A percentile compares a stretch with the other conserved stretches of the same genome.
phyloP scores from a whole-genome alignment of 352 stramenopile genomes.

The Phytophthora multivora region DNA sequence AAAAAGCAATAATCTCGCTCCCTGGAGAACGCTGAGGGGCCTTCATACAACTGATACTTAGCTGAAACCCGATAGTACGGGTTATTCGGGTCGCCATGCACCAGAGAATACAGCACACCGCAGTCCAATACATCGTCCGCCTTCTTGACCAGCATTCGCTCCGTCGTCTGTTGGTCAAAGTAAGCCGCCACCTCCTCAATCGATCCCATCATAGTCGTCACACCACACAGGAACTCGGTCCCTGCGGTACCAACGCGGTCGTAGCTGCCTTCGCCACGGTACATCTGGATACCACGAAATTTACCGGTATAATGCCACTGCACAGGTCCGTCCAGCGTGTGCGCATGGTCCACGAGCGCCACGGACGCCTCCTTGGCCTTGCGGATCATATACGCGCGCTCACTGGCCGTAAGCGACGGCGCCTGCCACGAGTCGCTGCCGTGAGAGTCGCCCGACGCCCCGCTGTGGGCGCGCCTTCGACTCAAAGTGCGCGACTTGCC shows the following conservation, averaged over 20 bases:
- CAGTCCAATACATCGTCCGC: constrained; percentile 73
- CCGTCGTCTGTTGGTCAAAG: constrained; percentile 72
- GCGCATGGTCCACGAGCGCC: constrained; percentile 70
- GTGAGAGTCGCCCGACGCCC: constrained; percentile 3
- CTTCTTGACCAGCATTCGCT: constrained; percentile 61
- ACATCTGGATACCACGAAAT: constrained; percentile 80
- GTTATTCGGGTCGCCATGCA: constrained; percentile 48
- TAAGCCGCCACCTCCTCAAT: constrained; percentile 71
- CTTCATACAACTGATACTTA: constrained; percentile 75
- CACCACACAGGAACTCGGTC: constrained; percentile 74
- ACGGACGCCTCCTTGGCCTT: constrained; percentile 73
- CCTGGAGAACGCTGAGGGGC: constrained; percentile 57
- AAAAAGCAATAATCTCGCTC: constrained; percentile 75
- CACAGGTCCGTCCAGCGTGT: constrained; percentile 73
- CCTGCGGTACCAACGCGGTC: constrained; percentile 31
- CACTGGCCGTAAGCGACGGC: constrained; percentile 42
- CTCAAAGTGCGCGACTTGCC: constrained; percentile 23
- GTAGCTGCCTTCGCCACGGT: constrained; percentile 69
- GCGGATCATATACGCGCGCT: constrained; percentile 66
- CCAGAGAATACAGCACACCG: constrained; percentile 64
- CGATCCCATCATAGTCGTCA: constrained; percentile 74
- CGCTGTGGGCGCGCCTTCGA: constrained; percentile 24
- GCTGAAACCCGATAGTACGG: constrained; percentile 68
- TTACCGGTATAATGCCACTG: constrained; percentile 82
- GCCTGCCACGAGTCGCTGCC: constrained; percentile 8